Evolutionary conservation across 2,329 filamentous ascomycete genomes (phyloP).

Genomic region (Aciculosporium take): DNA sequence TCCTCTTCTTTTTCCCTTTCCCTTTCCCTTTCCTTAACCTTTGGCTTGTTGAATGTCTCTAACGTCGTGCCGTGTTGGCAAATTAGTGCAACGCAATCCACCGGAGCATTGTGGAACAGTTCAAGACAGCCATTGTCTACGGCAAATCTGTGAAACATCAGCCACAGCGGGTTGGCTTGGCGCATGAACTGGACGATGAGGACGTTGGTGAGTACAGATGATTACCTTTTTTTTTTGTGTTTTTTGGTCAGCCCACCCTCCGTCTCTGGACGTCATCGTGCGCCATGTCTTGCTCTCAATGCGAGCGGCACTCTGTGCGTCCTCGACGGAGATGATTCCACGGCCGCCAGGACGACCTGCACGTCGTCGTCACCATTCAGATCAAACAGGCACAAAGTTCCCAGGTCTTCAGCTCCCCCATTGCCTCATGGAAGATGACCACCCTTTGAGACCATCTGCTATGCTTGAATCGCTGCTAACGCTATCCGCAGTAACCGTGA

Average conservation of each 20-base stretch:
- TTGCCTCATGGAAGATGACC: neutral
- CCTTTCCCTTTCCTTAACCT: neutral
- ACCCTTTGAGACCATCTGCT: neutral
- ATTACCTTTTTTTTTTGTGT: neutral
- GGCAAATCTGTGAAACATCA: conserved; percentile 98
- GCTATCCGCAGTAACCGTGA: conserved; percentile 32
- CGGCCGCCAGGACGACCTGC: too few species aligned
- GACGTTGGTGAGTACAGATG: conserved; percentile 66
- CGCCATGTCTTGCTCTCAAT: too few species aligned
- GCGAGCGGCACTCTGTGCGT: neutral
- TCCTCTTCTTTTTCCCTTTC: too few species aligned
- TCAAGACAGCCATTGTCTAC: conserved; percentile 91
- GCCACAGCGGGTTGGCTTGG: conserved; percentile 83
- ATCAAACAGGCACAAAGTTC: neutral
- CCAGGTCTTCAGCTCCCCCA: neutral
- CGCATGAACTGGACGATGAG: conserved; percentile 86
- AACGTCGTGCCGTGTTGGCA: too few species aligned
- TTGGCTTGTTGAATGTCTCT: too few species aligned
- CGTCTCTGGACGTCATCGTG: neutral
- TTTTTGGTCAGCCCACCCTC: neutral
- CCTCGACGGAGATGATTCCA: neutral
- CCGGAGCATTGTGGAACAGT: conserved; percentile 87
- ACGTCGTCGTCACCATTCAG: too few species aligned
- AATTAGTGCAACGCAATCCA: conserved; percentile 90
- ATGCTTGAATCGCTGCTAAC: conserved; percentile 9